These are phyloP conservation scores for Clonostachys solani DNA, from an alignment of 2,329 filamentous ascomycete genomes.

Conservation along the genomic window DNA sequence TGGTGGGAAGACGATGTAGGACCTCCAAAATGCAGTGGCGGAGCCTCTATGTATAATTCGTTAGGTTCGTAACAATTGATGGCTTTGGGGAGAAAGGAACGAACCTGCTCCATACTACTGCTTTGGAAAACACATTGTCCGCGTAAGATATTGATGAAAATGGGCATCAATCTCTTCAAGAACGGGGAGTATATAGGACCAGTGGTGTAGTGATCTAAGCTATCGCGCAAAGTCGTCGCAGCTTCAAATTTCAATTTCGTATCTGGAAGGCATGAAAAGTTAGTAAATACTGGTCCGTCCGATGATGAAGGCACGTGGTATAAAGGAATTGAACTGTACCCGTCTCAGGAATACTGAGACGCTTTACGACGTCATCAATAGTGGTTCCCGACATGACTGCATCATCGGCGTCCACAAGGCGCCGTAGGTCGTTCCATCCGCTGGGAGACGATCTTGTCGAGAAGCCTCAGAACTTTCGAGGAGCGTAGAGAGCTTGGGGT, in stretches of 20 bases:
- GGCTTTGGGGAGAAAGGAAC: constrained; percentile 11
- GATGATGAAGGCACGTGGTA: background rate
- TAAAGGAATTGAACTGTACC: constrained; percentile 31
- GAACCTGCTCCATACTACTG: constrained; percentile 82
- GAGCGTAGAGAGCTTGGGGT: background rate
- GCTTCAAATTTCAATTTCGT: constrained; percentile 76
- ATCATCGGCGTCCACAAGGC: constrained; percentile 29
- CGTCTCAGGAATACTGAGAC: constrained; percentile 50
- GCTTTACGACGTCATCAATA: constrained; percentile 61
- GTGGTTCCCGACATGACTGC: constrained; percentile 56
- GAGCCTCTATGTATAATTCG: constrained; percentile 61
- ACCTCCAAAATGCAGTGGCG: constrained; percentile 94
- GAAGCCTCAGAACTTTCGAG: background rate
- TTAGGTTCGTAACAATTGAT: background rate
- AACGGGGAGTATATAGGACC: constrained; percentile 76
- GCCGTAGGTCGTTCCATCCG: background rate
- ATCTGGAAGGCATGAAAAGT: constrained; percentile 49
- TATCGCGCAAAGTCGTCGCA: constrained; percentile 84
- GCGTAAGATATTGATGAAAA: constrained; percentile 81
- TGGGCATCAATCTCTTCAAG: constrained; percentile 81
- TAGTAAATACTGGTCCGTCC: background rate
- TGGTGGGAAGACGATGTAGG: constrained; percentile 75
- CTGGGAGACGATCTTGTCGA: constrained; percentile 1
- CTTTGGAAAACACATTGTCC: constrained; percentile 89
- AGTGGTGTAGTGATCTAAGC: constrained; percentile 81